These are phyloP conservation scores for Acanthamoeba castellanii DNA, from an alignment of 208 protist genomes.

Conservation along the genomic window DNA sequence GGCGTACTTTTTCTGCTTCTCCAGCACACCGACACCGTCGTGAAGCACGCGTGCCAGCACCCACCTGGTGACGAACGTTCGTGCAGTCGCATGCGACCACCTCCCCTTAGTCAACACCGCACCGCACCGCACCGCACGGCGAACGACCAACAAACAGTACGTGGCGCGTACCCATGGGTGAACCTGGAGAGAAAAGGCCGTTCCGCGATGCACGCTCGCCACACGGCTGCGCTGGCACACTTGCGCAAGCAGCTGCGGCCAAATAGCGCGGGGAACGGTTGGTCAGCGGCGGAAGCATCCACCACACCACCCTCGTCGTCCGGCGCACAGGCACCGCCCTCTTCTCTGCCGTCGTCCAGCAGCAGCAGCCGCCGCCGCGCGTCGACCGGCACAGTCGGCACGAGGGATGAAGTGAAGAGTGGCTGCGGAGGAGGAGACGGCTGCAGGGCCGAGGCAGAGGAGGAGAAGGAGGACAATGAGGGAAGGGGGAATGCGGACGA, in stretches of 20 bases:
- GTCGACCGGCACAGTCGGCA: no score
- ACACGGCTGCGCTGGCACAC: not conserved
- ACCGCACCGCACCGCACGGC: no score
- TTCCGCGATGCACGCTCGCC: not conserved
- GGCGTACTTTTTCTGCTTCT: not conserved
- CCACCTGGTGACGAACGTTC: not conserved
- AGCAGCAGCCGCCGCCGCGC: no score
- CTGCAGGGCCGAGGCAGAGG: no score
- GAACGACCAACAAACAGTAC: no score
- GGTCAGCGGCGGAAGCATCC: no score
- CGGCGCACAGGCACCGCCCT: no score
- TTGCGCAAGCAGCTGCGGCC: not conserved
- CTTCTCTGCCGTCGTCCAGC: no score
- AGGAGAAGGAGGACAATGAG: not conserved
- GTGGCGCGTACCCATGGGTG: not conserved
- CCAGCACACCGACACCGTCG: not conserved
- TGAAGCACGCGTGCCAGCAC: not conserved
- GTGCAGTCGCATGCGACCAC: no score
- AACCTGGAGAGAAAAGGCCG: not conserved
- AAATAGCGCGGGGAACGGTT: not conserved
- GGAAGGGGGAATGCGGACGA: not conserved
- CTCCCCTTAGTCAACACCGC: no score
- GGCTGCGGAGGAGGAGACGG: not conserved
- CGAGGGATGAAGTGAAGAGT: not conserved
- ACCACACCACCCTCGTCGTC: no score